phyloP scores from a whole-genome alignment of 73 alveolate genomes.

The Paraurostyla sp. region DNA sequence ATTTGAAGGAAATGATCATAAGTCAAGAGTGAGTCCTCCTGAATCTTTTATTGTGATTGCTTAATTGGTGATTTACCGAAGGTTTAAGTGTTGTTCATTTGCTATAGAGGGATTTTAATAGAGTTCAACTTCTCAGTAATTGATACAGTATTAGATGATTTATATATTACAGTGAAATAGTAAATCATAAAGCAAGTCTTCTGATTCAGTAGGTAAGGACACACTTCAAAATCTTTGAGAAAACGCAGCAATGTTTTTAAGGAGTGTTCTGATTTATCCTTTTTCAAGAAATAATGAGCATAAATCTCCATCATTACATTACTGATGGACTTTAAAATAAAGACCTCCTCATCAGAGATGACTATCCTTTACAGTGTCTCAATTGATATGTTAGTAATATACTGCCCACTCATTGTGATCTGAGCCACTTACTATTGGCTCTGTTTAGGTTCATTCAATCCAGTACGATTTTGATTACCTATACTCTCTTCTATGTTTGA shows the following conservation, averaged over 20 bases:
- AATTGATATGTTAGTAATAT: neutral
- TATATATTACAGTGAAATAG: neutral
- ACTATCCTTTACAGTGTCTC: neutral
- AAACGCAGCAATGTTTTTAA: neutral
- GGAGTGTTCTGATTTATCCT: neutral
- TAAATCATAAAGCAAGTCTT: constrained; percentile 26
- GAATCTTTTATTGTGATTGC: neutral
- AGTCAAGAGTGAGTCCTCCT: neutral
- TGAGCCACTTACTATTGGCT: neutral
- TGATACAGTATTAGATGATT: neutral
- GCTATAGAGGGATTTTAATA: neutral
- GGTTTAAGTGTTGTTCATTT: neutral
- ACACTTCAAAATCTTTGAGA: constrained; percentile 36
- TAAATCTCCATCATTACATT: neutral
- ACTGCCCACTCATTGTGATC: constrained; percentile 29
- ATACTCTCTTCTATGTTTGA: neutral
- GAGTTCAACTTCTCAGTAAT: neutral
- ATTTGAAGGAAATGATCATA: neutral
- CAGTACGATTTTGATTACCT: too few species aligned
- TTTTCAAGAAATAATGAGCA: neutral
- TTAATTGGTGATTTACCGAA: neutral
- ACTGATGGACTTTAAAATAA: neutral
- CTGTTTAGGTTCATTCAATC: neutral
- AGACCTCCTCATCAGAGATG: constrained; percentile 5
- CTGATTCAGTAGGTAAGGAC: constrained; percentile 13